Conservation (phyloP, 2,329 filamentous ascomycete genomes). For the Stagonosporopsis tanaceti region DNA sequence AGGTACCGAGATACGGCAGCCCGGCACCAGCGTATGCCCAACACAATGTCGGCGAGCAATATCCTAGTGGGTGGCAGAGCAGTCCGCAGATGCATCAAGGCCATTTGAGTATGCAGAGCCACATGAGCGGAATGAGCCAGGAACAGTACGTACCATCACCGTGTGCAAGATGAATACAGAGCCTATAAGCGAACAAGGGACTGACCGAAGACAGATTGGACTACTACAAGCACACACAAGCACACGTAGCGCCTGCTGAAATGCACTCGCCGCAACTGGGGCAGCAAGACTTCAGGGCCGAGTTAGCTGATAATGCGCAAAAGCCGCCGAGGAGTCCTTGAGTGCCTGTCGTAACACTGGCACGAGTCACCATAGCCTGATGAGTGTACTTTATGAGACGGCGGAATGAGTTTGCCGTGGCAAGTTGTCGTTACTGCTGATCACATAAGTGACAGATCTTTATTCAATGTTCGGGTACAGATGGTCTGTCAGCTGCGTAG, state of each 20-base stretch:
- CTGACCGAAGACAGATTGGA: conserved; percentile 28
- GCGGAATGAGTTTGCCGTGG: not conserved
- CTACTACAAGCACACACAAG: conserved; percentile 31
- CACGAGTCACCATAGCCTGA: not conserved
- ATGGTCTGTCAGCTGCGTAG: not conserved
- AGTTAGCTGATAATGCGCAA: conserved; percentile 32
- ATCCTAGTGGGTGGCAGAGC: conserved; percentile 32
- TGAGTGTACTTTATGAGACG: too few species aligned
- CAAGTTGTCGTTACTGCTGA: not conserved
- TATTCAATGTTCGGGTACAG: not conserved
- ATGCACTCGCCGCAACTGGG: conserved; percentile 34
- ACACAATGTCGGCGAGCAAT: conserved; percentile 33
- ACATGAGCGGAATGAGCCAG: conserved; percentile 27
- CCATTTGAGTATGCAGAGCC: conserved; percentile 30
- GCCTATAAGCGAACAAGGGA: not conserved
- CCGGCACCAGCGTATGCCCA: conserved; percentile 32
- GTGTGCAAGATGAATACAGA: not conserved
- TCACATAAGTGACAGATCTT: not conserved
- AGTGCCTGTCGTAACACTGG: not conserved
- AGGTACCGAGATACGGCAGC: conserved; percentile 21
- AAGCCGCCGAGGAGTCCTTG: conserved; percentile 13
- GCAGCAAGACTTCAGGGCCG: conserved; percentile 33
- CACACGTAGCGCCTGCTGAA: conserved; percentile 24
- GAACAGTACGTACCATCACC: conserved; percentile 30
- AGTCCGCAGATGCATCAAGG: conserved; percentile 26